A percentile compares a stretch with the other conserved stretches of the same genome.
Conservation (phyloP, 345 rosid species). For the Toxicodendron radicans region DNA sequence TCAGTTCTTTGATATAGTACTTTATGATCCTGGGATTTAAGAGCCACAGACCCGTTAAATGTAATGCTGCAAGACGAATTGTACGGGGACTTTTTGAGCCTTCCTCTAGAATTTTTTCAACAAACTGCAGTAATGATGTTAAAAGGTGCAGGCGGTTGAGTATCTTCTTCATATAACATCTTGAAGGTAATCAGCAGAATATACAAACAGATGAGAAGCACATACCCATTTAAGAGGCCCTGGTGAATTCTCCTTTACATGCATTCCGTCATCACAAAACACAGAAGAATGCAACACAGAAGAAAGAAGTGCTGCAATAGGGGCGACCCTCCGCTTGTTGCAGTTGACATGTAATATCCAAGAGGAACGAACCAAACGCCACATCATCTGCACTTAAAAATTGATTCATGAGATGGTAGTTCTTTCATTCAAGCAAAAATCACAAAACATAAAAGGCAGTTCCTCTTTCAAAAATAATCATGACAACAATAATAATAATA, state of each 20-base stretch:
- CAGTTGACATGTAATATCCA: slow-evolving; percentile 90
- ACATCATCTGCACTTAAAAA: slow-evolving; percentile 61
- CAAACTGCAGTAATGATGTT: slow-evolving; percentile 51
- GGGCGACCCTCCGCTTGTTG: slow-evolving; percentile 90
- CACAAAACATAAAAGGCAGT: background rate
- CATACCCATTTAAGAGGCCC: slow-evolving; percentile 96
- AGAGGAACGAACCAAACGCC: slow-evolving; percentile 82
- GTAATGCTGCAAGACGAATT: slow-evolving; percentile 92
- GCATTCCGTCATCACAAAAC: slow-evolving; percentile 70
- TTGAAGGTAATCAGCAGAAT: background rate
- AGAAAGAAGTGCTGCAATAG: slow-evolving; percentile 88
- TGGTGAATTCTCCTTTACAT: slow-evolving; percentile 44
- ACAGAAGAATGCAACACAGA: slow-evolving; percentile 76
- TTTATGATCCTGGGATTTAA: slow-evolving; percentile 65
- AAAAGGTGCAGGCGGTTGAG: slow-evolving; percentile 8
- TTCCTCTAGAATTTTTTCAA: slow-evolving; percentile 79
- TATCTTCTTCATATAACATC: background rate
- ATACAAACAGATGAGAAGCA: slow-evolving; percentile 18
- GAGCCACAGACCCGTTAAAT: slow-evolving; percentile 89
- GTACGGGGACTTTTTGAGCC: slow-evolving; percentile 96
- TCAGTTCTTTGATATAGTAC: slow-evolving; percentile 81
- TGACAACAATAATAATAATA: no score
- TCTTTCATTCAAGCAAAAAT: slow-evolving; percentile 3
- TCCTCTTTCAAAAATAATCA: no score
- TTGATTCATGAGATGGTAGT: background rate